Conservation (phyloP, 1,139 yeast species). For the Sugiyamaella pinicola region DNA sequence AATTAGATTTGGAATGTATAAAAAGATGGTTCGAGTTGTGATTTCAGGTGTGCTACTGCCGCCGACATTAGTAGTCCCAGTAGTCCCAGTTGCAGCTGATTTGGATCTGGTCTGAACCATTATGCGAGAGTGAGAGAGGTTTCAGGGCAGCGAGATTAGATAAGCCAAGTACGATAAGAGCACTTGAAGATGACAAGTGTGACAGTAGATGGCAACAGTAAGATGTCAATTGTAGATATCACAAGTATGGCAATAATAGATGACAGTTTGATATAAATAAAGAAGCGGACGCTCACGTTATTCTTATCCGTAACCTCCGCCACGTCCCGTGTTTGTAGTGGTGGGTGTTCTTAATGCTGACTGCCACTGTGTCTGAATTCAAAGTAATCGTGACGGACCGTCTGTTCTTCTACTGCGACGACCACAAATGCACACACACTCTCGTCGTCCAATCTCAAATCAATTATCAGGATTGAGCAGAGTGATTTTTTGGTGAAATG, state of each 20-base stretch:
- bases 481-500: too few relatives aligned
- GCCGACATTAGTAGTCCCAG: background rate
- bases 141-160: too few relatives aligned
- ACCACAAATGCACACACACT: background rate
- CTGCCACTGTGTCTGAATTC: too few relatives aligned
- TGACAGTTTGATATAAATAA: too few relatives aligned
- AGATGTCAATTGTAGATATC: too few relatives aligned
- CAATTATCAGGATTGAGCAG: background rate
- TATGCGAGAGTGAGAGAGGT: too few relatives aligned
- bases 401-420: background rate
- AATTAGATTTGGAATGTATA: constrained; percentile 86
- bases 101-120: constrained; percentile 11
- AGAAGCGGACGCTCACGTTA: too few relatives aligned
- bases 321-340: too few relatives aligned
- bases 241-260: too few relatives aligned
- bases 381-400: background rate
- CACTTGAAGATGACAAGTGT: background rate
- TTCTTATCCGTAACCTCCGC: background rate
- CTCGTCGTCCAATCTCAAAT: background rate
- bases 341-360: too few relatives aligned
- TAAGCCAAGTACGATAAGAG: too few relatives aligned
- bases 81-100: background rate
- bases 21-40: constrained; percentile 57
- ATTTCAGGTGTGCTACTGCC: constrained; percentile 17
- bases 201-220: background rate